Conservation (phyloP, 805 yeast genomes). For the Suhomyces faveliae region DNA sequence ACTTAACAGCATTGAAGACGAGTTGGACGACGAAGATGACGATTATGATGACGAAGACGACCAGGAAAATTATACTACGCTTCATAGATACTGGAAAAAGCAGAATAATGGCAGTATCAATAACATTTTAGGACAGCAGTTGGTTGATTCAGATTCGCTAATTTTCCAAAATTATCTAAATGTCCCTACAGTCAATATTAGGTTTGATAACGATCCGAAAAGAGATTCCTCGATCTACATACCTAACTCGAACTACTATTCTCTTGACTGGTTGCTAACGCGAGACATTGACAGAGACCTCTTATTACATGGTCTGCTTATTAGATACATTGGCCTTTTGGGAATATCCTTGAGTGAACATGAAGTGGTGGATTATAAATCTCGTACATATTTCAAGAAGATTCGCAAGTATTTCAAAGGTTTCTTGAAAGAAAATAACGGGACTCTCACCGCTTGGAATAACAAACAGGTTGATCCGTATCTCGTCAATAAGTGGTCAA, state of each 20-base stretch:
- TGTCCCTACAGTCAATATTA: conserved; percentile 33
- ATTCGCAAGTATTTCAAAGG: conserved; percentile 17
- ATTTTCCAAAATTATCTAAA: conserved; percentile 31
- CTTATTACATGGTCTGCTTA: conserved; percentile 34
- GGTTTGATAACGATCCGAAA: conserved; percentile 30
- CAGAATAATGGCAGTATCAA: conserved; percentile 34
- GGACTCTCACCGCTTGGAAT: conserved; percentile 21
- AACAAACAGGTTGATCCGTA: conserved; percentile 15
- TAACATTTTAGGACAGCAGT: conserved; percentile 27
- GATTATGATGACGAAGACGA: conserved; percentile 17
- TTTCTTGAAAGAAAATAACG: conserved; percentile 14
- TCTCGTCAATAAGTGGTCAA: conserved; percentile 18
- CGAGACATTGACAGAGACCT: conserved; percentile 26
- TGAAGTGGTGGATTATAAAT: conserved; percentile 34
- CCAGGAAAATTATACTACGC: conserved; percentile 22
- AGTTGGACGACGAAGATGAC: conserved; percentile 8
- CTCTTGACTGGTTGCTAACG: conserved; percentile 30
- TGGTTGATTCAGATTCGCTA: conserved; percentile 25
- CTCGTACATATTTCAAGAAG: conserved; percentile 19
- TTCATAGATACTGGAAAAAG: conserved; percentile 34
- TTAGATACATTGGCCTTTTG: conserved; percentile 36
- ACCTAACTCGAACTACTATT: conserved; percentile 37
- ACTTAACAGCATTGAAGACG: neutral
- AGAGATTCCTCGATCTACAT: conserved; percentile 27
- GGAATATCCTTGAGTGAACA: conserved; percentile 38